Evolutionary conservation across 2,329 filamentous ascomycete species (phyloP).

Genomic region (Neofusicoccum sp.): DNA sequence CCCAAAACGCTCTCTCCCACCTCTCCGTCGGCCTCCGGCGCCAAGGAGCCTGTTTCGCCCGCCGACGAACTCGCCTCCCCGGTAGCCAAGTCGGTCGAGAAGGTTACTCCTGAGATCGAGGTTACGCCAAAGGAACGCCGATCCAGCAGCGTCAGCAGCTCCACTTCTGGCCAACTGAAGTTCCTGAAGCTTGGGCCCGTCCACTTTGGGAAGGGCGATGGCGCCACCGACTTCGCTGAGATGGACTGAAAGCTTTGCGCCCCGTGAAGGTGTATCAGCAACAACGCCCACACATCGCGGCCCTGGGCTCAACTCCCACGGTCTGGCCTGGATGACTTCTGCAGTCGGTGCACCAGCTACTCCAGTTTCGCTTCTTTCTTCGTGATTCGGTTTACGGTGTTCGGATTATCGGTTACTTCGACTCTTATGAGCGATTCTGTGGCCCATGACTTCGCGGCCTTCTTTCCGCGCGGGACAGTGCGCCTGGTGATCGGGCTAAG

Average conservation of each 20-base stretch:
- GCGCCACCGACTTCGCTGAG: constrained; percentile 57
- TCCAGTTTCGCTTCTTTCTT: neutral
- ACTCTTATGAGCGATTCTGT: no score
- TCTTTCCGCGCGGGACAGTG: neutral
- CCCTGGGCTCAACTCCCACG: constrained; percentile 1
- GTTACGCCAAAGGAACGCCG: constrained; percentile 34
- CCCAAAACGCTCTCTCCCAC: constrained; percentile 13
- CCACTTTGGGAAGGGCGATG: constrained; percentile 62
- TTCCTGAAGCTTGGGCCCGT: constrained; percentile 68
- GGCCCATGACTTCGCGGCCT: constrained; percentile 3
- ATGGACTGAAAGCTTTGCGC: neutral
- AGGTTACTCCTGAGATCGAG: constrained; percentile 11
- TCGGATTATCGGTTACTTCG: neutral
- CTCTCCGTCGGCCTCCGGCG: neutral
- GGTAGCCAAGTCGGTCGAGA: neutral
- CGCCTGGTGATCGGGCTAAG: neutral
- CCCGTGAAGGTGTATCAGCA: neutral
- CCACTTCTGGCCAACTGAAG: constrained; percentile 40
- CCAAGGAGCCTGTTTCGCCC: constrained; percentile 9
- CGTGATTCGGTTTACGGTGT: constrained; percentile 10
- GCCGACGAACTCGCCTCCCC: constrained; percentile 16
- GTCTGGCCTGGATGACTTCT: constrained; percentile 17
- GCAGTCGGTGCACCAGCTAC: constrained; percentile 12
- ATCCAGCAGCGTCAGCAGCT: constrained; percentile 58
- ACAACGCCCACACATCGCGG: neutral